These are phyloP conservation scores for Tricladium varicosporioides DNA, from an alignment of 2,329 filamentous ascomycete species.

Conservation along the genomic window DNA sequence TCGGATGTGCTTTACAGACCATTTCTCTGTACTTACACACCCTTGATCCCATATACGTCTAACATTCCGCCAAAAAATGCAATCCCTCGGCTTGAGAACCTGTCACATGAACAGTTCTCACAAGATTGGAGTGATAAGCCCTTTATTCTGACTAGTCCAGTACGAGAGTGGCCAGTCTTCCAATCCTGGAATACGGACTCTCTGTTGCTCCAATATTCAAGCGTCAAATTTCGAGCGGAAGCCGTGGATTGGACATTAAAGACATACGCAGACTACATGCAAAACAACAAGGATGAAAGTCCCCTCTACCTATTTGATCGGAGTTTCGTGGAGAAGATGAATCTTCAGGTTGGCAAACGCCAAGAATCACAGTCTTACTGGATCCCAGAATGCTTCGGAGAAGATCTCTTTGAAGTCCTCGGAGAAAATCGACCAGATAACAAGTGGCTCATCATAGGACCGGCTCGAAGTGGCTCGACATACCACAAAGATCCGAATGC, in stretches of 20 bases:
- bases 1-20: constrained; percentile 89
- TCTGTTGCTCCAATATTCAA: constrained; percentile 61
- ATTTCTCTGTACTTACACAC: constrained; percentile 81
- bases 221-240: constrained; percentile 80
- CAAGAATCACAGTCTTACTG: constrained; percentile 59
- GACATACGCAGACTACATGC: constrained; percentile 83
- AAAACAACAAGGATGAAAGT: constrained; percentile 76
- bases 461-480: constrained; percentile 82
- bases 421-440: constrained; percentile 78
- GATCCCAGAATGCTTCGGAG: constrained; percentile 79
- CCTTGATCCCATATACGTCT: constrained; percentile 62
- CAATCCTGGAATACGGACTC: constrained; percentile 69
- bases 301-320: constrained; percentile 92
- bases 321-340: constrained; percentile 83
- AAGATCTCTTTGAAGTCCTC: constrained; percentile 80
- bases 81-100: constrained; percentile 66
- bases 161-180: constrained; percentile 79
- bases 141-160: constrained; percentile 81
- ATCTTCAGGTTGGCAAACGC: constrained; percentile 57
- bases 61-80: constrained; percentile 72
- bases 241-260: constrained; percentile 86
- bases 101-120: constrained; percentile 73
- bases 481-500: constrained; percentile 84
- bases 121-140: constrained; percentile 74
- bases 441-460: constrained; percentile 90